Percentiles rank a stretch among this genome's conserved stretches.
These are phyloP conservation scores for Sanguinoderma infundibulare DNA, from an alignment of 1,284 basidiomycete species.

Conservation along the genomic window DNA sequence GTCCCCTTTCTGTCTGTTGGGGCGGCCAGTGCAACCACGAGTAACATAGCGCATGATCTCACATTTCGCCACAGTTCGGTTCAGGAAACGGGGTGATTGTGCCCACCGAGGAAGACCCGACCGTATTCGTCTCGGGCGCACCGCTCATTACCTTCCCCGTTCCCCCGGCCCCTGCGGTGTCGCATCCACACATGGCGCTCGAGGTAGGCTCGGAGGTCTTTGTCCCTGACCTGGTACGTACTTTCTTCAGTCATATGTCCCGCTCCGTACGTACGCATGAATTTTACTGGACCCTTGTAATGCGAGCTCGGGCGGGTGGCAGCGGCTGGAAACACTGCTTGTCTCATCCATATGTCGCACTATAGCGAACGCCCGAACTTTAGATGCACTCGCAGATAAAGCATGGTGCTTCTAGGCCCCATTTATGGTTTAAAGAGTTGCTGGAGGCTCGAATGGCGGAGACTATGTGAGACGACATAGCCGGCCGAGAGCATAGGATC, in stretches of 20 bases:
- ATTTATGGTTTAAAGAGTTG: not conserved
- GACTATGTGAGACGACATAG: not conserved
- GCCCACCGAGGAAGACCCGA: constrained; percentile 43
- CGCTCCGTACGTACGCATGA: too few relatives aligned
- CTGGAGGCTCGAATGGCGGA: not conserved
- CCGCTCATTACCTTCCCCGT: constrained; percentile 58
- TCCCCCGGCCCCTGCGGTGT: constrained; percentile 43
- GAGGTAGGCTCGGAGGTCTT: constrained; percentile 59
- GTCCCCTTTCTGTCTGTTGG: not conserved
- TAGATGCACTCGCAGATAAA: not conserved
- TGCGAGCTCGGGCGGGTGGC: not conserved
- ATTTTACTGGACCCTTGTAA: not conserved
- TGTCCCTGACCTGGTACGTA: constrained; percentile 65
- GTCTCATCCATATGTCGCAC: not conserved
- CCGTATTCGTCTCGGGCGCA: constrained; percentile 47
- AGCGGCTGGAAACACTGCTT: not conserved
- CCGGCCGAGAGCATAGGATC: not conserved
- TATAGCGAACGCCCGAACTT: not conserved
- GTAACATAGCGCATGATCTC: not conserved
- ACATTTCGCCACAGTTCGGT: constrained; percentile 46
- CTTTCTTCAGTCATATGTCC: not conserved
- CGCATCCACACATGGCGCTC: constrained; percentile 69
- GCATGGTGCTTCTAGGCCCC: not conserved
- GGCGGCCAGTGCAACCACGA: not conserved
- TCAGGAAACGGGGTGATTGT: constrained; percentile 62